phyloP scores from a whole-genome alignment of 169 alveolate species.

The Ichthyophthirius multifiliis region DNA sequence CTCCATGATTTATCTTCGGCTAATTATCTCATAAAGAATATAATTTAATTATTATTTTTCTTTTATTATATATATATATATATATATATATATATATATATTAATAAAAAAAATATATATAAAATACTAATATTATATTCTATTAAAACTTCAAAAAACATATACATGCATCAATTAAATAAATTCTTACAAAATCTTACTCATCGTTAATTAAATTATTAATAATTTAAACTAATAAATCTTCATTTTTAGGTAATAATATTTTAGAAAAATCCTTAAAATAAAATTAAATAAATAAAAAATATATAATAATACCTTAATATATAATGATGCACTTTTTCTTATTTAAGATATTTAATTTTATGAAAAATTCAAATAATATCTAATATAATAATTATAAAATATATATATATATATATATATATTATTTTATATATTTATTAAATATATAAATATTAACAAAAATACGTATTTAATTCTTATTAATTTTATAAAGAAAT shows the following conservation, averaged over 20 bases:
- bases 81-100: too few species aligned
- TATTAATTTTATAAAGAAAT: conserved; percentile 44
- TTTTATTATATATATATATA: neutral
- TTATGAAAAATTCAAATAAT: conserved; percentile 25
- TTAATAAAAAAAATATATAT: neutral
- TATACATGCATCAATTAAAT: conserved; percentile 57
- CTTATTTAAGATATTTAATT: conserved; percentile 59
- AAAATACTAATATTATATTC: conserved; percentile 12
- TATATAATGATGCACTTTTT: conserved; percentile 53
- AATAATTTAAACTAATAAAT: conserved; percentile 44
- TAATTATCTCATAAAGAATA: conserved; percentile 44
- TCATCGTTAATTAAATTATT: conserved; percentile 54
- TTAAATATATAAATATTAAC: too few species aligned
- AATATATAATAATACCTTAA: conserved; percentile 22
- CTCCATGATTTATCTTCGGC: conserved; percentile 77
- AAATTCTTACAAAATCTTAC: conserved; percentile 67
- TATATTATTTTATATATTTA: too few species aligned
- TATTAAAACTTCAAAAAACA: conserved; percentile 16
- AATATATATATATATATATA: neutral
- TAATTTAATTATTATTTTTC: conserved; percentile 14
- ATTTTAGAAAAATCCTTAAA: conserved; percentile 44
- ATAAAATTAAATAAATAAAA: neutral
- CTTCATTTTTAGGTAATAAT: conserved; percentile 50
- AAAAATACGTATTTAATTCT: conserved; percentile 33
- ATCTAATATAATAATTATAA: neutral